Evolutionary conservation across 2,329 filamentous ascomycete species (phyloP), one percentile per base, ranked within the genome.

Genomic region (Fusarium sp.): DNA sequence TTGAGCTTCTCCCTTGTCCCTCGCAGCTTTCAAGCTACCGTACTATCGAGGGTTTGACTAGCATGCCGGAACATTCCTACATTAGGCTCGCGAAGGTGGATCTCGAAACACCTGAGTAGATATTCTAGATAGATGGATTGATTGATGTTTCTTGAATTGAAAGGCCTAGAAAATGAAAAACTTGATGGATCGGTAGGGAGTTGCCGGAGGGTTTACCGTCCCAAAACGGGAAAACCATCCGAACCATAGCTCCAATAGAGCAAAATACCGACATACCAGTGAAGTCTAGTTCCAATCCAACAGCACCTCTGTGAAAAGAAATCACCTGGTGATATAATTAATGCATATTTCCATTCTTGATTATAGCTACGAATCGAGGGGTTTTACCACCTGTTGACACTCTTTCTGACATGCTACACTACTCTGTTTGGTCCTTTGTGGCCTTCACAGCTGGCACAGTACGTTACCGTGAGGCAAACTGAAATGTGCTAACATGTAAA

Each of bases 261-360:
- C 6, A 3, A 37, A 6, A 11, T 6, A 11, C 18, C 10, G 1
- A 37, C 10, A 37, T 6, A 11, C 3, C 34, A 37, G 3, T 5
- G 34, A n/a, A 37, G 5, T 4, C 10, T 7, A 11, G 6, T 11
- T 3, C 18, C 9, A n/a, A 7, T 6, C 3, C 5, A 37, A n/a
- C 3, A n/a, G 8, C 5, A 10, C 4, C 2, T 10, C 14, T 4
- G 1, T 5, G 2, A 3, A 6, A 12, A 10, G 5, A 37, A n/a
- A 3, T 11, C 2, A n/a, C 3, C 2, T 12, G 6, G 10, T 7
- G 2, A 11, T 37, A 7, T 37, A 37, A 18, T 37, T 34, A 6
- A 18, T 6, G 9, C 2, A 3, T 1, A 34, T 10, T 10, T 18
- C 5, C 8, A n/a, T 37, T n/a, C 18, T 37, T n/a, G 18, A 11